Evolutionary conservation across 768 basidiomycete species (phyloP).

Genomic region (Macrolepiota albuminosa): DNA sequence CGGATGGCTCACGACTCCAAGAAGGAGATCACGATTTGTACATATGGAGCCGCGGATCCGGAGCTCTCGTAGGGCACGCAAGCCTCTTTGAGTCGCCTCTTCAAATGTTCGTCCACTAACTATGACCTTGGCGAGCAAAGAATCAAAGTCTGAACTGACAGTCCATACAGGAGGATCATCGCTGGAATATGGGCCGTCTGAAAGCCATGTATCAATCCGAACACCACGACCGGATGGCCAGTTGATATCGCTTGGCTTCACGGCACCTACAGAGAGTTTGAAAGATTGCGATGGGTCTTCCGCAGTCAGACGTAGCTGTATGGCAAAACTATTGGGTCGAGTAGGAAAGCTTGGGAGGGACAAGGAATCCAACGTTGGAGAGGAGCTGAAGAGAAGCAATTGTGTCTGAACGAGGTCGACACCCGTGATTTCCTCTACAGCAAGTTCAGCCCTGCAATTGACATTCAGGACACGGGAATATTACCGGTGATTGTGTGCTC

Average conservation of each 20-base stretch:
- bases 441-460: not conserved
- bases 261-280: conserved; percentile 82
- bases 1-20: conserved; percentile 25
- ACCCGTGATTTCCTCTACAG: conserved; percentile 79
- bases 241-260: conserved; percentile 62
- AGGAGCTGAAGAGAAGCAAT: conserved; percentile 74
- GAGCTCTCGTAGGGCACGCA: conserved; percentile 78
- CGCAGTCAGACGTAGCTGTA: conserved; percentile 88
- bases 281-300: conserved; percentile 75
- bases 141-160: conserved; percentile 78
- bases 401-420: conserved; percentile 88
- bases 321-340: conserved; percentile 67
- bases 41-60: conserved; percentile 54
- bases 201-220: conserved; percentile 81
- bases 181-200: conserved; percentile 54
- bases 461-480: conserved; percentile 10
- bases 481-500: conserved; percentile 88
- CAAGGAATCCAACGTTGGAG: conserved; percentile 68
- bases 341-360: conserved; percentile 63
- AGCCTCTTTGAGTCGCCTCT: conserved; percentile 79
- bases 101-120: conserved; percentile 78
- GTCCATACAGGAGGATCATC: conserved; percentile 27
- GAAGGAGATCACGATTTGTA: conserved; percentile 29
- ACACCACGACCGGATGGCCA: conserved; percentile 85
- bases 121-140: conserved; percentile 80